A percentile compares a stretch with the other conserved stretches of the same genome.
Conservation (phyloP, 1,284 basidiomycete genomes). For the Marasmius sp. region DNA sequence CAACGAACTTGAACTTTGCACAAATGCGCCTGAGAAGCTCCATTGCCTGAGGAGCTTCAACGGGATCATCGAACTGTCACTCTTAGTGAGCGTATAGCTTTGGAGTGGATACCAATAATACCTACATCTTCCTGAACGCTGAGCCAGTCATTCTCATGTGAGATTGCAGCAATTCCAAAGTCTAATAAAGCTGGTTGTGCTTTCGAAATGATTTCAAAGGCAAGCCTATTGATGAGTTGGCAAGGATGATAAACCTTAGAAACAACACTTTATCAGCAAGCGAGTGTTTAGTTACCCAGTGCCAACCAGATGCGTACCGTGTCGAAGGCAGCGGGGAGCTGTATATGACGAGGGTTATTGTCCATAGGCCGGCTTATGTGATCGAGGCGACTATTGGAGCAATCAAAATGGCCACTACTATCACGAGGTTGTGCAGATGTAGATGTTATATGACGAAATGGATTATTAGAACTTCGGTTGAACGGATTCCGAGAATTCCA, state of each 20-base stretch:
- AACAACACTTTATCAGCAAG: no score
- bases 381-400: no score
- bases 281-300: no score
- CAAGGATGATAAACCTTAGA: neutral
- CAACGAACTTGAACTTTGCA: neutral
- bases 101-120: neutral
- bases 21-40: neutral
- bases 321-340: no score
- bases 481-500: no score
- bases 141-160: neutral
- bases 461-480: no score
- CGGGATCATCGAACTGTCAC: neutral
- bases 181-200: neutral
- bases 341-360: no score
- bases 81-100: neutral
- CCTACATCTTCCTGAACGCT: neutral
- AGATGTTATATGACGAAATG: no score
- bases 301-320: no score
- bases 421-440: no score
- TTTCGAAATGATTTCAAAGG: neutral
- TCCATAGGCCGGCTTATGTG: no score
- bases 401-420: no score
- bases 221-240: neutral
- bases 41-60: neutral
- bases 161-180: neutral